Evolutionary conservation across 2,329 filamentous ascomycete species (phyloP).

Genomic region (Ophiocordyceps polyrhachis-furcata): DNA sequence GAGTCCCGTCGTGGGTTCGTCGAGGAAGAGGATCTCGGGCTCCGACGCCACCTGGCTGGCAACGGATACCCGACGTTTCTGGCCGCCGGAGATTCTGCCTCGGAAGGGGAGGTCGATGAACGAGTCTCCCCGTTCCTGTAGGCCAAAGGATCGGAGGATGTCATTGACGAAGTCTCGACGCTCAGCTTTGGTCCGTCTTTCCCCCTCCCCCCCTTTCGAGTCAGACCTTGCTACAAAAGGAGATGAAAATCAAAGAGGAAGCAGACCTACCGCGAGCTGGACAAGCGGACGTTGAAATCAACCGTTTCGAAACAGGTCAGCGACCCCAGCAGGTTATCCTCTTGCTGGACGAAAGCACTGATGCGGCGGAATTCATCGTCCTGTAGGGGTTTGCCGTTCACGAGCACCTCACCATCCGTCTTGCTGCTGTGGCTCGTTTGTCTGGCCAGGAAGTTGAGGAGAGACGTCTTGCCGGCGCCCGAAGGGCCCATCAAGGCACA

Average conservation of each 20-base stretch:
- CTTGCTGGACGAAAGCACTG: background rate
- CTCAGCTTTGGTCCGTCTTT: background rate
- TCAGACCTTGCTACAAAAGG: too few species aligned
- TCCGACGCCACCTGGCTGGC: slow-evolving; percentile 67
- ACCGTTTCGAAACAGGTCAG: background rate
- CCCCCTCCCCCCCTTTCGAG: too few species aligned
- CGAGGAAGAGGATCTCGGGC: slow-evolving; percentile 64
- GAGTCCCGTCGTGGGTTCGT: slow-evolving; percentile 69
- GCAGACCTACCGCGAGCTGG: background rate
- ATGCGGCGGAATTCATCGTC: background rate
- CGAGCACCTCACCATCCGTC: background rate
- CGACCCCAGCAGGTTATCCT: background rate
- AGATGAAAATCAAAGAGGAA: too few species aligned
- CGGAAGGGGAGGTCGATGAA: slow-evolving; percentile 66
- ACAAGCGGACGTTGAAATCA: background rate
- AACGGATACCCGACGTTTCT: slow-evolving; percentile 65
- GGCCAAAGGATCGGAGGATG: slow-evolving; percentile 54
- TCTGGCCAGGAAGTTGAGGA: background rate
- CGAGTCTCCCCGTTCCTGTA: slow-evolving; percentile 48
- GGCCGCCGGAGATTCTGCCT: slow-evolving; percentile 70
- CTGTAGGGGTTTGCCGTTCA: background rate
- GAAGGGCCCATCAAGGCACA: background rate
- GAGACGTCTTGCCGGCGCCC: background rate
- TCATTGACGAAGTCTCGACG: background rate
- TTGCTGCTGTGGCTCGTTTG: background rate